A percentile compares a stretch with the other conserved stretches of the same genome.
phyloP scores from a whole-genome alignment of 495 filamentous ascomycete species.

The Podospora appendiculata region DNA sequence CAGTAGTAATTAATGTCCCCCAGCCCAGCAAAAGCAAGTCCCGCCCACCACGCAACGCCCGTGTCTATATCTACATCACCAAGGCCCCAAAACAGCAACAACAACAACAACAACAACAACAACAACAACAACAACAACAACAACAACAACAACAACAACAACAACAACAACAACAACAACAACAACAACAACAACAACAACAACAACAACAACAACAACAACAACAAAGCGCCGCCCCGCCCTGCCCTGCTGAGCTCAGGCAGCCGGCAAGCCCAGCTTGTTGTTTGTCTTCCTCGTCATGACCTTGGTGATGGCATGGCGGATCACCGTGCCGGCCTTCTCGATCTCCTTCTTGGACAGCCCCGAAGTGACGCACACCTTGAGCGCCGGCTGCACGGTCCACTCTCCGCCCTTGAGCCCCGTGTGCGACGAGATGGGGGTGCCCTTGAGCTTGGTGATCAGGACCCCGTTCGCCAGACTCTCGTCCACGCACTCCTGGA shows the following conservation, averaged over 20 bases:
- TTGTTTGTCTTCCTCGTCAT: slow-evolving; percentile 45
- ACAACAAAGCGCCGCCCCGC: too few relatives aligned
- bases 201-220: too few relatives aligned
- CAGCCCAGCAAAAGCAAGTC: too few relatives aligned
- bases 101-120: too few relatives aligned
- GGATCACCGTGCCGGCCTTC: slow-evolving; percentile 77
- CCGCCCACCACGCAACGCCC: too few relatives aligned
- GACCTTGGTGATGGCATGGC: slow-evolving; percentile 92
- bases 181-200: too few relatives aligned
- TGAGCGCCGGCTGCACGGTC: slow-evolving; percentile 68
- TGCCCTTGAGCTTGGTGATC: slow-evolving; percentile 74
- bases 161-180: too few relatives aligned
- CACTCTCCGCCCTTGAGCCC: slow-evolving; percentile 53
- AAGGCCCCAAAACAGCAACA: too few relatives aligned
- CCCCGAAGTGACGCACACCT: slow-evolving; percentile 81
- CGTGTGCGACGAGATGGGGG: slow-evolving; percentile 51
- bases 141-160: too few relatives aligned
- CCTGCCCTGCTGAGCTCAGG: background rate
- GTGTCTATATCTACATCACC: too few relatives aligned
- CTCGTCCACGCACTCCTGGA: slow-evolving; percentile 93
- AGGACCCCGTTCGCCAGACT: slow-evolving; percentile 76
- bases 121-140: too few relatives aligned
- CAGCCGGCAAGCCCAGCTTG: slow-evolving; percentile 16
- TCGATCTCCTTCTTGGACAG: slow-evolving; percentile 91
- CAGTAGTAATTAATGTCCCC: too few relatives aligned